Evolutionary conservation across 371 early-diverging fungal species (phyloP), one percentile per base, ranked within the genome.

Genomic region (Mortierella sp.): DNA sequence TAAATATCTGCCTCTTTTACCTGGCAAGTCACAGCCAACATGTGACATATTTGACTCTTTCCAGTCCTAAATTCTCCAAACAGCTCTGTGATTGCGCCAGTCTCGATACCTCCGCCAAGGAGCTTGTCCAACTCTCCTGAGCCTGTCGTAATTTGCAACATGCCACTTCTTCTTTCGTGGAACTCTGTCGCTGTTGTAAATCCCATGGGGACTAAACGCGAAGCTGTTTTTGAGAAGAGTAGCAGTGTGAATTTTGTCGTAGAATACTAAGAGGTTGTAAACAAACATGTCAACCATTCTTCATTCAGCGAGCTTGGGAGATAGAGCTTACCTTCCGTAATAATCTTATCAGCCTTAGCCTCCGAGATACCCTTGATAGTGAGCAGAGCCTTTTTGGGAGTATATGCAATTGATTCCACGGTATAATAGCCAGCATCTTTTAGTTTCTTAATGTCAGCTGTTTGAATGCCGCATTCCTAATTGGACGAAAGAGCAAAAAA

Each of bases 11-110:
- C 13, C 15, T 45, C 23, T 1, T 29, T 47, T 84, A 93, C 93
- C 92, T 99, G 99, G 73, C 97, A 97, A 22, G 98, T 97, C 23
- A 99, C 99, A 2, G 99, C 97, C 22, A 99, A 84, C 66, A 96
- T 99, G 80, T 99, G 99, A 84, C 99, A 99, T 22, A 99, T 68
- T 85, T 99, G 99, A 68, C 97, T 96, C 86, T 99, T 99, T 76
- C 99, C 99, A 2, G 99, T 99, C 75, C 99, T 89, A 84, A 99
- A 99, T 85, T 99, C 99, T 29, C 99, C 99, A 93, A 99, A 99
- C 3, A 99, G 88, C 83, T 99, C 99, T 22, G 99, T 99, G 65
- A 99, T 99, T 6, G 95, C 91, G 2, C 99, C 99, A 4, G 99
- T 98, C 83, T 99, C 99, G 62, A 99, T 91, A 23, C 99, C 99